These are phyloP conservation scores for Backusella australiensis DNA, from an alignment of 192 early-diverging fungal species.

Conservation along the genomic window DNA sequence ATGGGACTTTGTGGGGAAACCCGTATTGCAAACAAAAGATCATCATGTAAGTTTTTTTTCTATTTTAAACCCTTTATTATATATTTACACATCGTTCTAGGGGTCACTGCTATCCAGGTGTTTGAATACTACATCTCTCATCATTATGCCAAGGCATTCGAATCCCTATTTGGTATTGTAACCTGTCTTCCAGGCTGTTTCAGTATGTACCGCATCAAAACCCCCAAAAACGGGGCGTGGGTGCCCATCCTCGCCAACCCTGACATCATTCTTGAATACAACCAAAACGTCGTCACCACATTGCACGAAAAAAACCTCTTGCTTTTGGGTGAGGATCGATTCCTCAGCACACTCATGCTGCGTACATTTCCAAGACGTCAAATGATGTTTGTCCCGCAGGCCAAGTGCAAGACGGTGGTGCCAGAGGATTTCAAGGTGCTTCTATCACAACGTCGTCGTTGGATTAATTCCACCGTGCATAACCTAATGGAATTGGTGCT, in stretches of 20 bases:
- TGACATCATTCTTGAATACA: constrained; percentile 80
- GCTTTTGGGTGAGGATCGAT: constrained; percentile 86
- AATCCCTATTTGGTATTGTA: constrained; percentile 96
- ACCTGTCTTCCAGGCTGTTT: constrained; percentile 97
- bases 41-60: constrained; percentile 75
- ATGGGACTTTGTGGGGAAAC: constrained; percentile 99
- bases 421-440: constrained; percentile 80
- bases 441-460: constrained; percentile 87
- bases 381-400: constrained; percentile 87
- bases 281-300: constrained; percentile 76
- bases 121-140: constrained; percentile 99
- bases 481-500: constrained; percentile 84
- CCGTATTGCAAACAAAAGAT: constrained; percentile 88
- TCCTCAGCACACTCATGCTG: constrained; percentile 83
- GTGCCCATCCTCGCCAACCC: constrained; percentile 88
- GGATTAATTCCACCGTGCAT: constrained; percentile 95
- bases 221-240: constrained; percentile 65
- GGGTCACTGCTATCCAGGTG: constrained; percentile 87
- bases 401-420: constrained; percentile 81
- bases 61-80: not conserved
- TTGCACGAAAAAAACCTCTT: constrained; percentile 85
- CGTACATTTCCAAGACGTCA: constrained; percentile 85
- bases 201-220: constrained; percentile 97
- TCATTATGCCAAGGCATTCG: constrained; percentile 92
- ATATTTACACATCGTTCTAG: constrained; percentile 15